Base-by-base conservation (phyloP, 805 yeast species). In the Monosporozyma servazzii region DNA sequence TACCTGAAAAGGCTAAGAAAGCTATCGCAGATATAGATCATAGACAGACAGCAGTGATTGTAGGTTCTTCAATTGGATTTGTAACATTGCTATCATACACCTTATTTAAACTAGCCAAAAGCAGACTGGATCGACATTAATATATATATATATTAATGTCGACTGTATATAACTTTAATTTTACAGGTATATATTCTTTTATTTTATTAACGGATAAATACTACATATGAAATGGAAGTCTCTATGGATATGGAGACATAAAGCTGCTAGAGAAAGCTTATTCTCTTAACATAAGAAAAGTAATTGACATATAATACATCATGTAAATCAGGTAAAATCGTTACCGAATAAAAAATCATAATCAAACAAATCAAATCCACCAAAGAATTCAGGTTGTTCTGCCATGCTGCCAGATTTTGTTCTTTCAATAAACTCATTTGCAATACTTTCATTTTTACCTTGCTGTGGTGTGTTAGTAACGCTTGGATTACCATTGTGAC, bases 11-110 rank as follows among this genome's bases (percentile, higher is more conserved):
- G 49, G 75, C 77, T 1, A 69, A 72, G 2, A 47, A 43, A 9
- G 43, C 51, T 3, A 77, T 77, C 2, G 62, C 71, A 11, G 85
- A 75, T 39, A 70, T 75, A 62, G 71, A 75, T 60, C 55, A 66
- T 72, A 54, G 79, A 71, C 66, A 85, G 76, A 53, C 67, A 44
- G 70, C 78, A 9, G 69, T 84, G 15, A 70, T 86, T 52, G 83
- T 86, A 0, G 82, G 87, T 1, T 80, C 89, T 0, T 86, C 89
- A 0, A 70, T 85, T 15, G 81, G 86, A 0, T 78, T 86, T 46
- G 73, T 86, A 73, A 73, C 84, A 0, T 62, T 84, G 0, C 76
- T 81, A 1, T 75, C 88, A 0, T 71, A 83, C 6, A 82, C 89
- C 76, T 75, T 84, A 31, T 76, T 86, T 68, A 77, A 82, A 48